A percentile compares a stretch with the other conserved stretches of the same genome.
phyloP scores from a whole-genome alignment of 805 yeast species.

The Ogataea ganodermae region DNA sequence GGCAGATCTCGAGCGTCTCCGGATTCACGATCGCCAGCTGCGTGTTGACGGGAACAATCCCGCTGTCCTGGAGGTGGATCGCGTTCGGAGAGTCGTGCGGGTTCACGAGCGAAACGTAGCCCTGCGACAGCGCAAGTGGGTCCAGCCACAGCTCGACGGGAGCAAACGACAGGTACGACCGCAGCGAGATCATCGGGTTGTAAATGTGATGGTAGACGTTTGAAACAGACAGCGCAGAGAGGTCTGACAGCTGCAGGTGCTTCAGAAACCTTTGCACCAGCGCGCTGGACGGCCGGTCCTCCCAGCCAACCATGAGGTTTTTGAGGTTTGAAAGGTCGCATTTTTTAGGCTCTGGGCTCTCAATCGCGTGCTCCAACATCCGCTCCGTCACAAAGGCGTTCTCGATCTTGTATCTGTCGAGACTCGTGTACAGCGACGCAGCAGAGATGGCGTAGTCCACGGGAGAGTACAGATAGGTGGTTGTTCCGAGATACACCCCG shows the following conservation, averaged over 20 bases:
- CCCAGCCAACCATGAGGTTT: constrained; percentile 82
- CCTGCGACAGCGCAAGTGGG: constrained; percentile 86
- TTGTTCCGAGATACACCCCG: constrained; percentile 84
- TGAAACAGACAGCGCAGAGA: constrained; percentile 70
- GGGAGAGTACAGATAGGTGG: constrained; percentile 80
- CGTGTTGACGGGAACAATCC: constrained; percentile 93
- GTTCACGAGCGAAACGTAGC: constrained; percentile 76
- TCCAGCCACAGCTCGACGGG: constrained; percentile 88
- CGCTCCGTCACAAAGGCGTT: constrained; percentile 84
- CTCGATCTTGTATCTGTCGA: constrained; percentile 77
- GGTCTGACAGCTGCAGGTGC: constrained; percentile 61
- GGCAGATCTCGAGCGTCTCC: constrained; percentile 77
- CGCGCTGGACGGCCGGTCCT: constrained; percentile 68
- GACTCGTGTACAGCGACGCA: constrained; percentile 61
- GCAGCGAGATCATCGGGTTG: constrained; percentile 80
- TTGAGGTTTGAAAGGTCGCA: constrained; percentile 63
- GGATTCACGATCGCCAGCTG: constrained; percentile 95
- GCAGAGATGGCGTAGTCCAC: constrained; percentile 78
- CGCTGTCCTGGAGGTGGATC: constrained; percentile 85
- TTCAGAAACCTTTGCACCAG: constrained; percentile 58
- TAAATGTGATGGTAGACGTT: constrained; percentile 75
- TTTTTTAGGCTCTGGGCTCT: constrained; percentile 49
- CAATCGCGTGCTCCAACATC: constrained; percentile 75
- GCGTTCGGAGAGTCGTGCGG: constrained; percentile 70
- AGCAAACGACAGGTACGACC: constrained; percentile 86